Evolutionary conservation across 2,329 filamentous ascomycete genomes (phyloP).

Genomic region (Penicillium sp.): DNA sequence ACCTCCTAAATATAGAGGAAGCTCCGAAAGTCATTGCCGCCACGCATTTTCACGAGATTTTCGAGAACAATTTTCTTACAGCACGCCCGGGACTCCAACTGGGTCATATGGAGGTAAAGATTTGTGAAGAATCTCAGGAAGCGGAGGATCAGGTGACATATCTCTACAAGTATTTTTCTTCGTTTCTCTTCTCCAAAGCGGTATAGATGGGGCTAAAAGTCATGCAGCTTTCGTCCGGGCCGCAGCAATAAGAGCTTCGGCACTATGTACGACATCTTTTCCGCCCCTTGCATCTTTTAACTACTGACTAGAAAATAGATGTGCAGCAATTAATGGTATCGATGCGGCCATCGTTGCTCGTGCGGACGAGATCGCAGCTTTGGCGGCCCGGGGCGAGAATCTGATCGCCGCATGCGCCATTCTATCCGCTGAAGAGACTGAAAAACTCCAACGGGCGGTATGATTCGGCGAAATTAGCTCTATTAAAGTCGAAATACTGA

Average conservation of each 20-base stretch:
- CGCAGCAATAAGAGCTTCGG: slow-evolving; percentile 83
- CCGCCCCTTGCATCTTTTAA: background rate
- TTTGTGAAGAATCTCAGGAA: slow-evolving; percentile 48
- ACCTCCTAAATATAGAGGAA: slow-evolving; percentile 55
- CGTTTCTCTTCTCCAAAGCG: background rate
- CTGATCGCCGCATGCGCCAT: slow-evolving; percentile 72
- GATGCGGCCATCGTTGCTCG: slow-evolving; percentile 71
- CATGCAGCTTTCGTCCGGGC: slow-evolving; percentile 58
- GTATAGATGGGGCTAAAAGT: slow-evolving; percentile 11
- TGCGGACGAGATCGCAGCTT: slow-evolving; percentile 72
- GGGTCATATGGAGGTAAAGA: slow-evolving; percentile 62
- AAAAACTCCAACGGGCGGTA: slow-evolving; percentile 70
- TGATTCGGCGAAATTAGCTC: slow-evolving; percentile 21
- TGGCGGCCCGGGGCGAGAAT: slow-evolving; percentile 75
- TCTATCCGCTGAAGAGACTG: slow-evolving; percentile 66
- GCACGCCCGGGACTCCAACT: slow-evolving; percentile 53
- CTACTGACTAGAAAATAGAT: slow-evolving; percentile 49
- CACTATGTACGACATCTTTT: slow-evolving; percentile 54
- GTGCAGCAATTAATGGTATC: slow-evolving; percentile 85
- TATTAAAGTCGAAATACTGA: slow-evolving; percentile 3
- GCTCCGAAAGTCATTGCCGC: slow-evolving; percentile 65
- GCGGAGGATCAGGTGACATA: slow-evolving; percentile 61
- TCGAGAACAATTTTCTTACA: slow-evolving; percentile 58
- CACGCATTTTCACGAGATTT: slow-evolving; percentile 65
- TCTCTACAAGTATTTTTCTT: slow-evolving; percentile 64